Percentiles rank a stretch among this genome's conserved stretches.
These are phyloP conservation scores for Leucocoprinus leucothites DNA, from an alignment of 768 basidiomycete species.

Conservation along the genomic window DNA sequence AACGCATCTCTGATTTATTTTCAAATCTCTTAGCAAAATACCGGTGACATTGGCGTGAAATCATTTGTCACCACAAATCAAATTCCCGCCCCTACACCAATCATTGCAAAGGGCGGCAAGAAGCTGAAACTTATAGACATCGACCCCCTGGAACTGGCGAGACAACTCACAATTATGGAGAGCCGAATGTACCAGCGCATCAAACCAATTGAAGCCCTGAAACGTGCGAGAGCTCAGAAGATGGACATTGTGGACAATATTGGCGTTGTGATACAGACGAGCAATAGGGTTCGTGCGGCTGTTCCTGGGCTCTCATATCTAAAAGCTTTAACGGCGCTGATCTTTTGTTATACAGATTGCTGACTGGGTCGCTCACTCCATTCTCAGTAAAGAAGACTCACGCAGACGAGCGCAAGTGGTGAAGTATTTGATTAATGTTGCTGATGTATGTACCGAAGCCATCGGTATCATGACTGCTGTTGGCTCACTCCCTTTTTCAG, in stretches of 20 bases:
- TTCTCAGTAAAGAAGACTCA: slow-evolving; percentile 80
- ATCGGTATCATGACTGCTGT: background rate
- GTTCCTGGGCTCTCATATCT: too few species aligned
- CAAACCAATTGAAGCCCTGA: slow-evolving; percentile 85
- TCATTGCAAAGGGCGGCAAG: slow-evolving; percentile 67
- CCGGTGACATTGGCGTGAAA: slow-evolving; percentile 57
- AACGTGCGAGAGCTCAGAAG: slow-evolving; percentile 75
- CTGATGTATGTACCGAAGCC: slow-evolving; percentile 63
- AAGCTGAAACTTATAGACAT: slow-evolving; percentile 83
- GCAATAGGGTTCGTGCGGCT: slow-evolving; percentile 63
- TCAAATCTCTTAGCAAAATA: slow-evolving; percentile 25
- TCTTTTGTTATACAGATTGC: slow-evolving; percentile 60
- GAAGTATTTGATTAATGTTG: slow-evolving; percentile 88
- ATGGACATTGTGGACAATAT: slow-evolving; percentile 80
- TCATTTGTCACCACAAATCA: slow-evolving; percentile 51
- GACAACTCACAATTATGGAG: slow-evolving; percentile 92
- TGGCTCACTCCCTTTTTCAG: slow-evolving; percentile 35
- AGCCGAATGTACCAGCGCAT: slow-evolving; percentile 84
- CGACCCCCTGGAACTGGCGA: slow-evolving; percentile 84
- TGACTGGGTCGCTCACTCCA: slow-evolving; percentile 85
- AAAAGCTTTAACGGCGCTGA: background rate
- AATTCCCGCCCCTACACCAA: slow-evolving; percentile 68
- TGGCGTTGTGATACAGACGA: slow-evolving; percentile 80
- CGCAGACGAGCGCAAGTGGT: slow-evolving; percentile 77
- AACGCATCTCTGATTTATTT: slow-evolving; percentile 1